Evolutionary conservation across 2,329 filamentous ascomycete species (phyloP).

Genomic region (Truncatella angustata): DNA sequence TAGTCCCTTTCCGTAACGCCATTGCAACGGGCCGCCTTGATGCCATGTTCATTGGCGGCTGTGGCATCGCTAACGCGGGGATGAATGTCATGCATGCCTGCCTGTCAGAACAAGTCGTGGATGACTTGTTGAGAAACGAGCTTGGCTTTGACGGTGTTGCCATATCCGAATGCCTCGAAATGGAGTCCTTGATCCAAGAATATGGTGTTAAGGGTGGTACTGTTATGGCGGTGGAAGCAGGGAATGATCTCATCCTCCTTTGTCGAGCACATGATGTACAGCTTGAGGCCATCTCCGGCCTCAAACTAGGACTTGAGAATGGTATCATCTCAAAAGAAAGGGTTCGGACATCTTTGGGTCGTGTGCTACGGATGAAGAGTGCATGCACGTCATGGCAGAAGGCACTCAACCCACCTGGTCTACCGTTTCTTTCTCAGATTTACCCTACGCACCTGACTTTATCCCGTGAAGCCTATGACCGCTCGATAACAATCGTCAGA

Average conservation of each 20-base stretch:
- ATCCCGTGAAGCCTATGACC: conserved; percentile 84
- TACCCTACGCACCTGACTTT: conserved; percentile 80
- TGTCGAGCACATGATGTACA: conserved; percentile 87
- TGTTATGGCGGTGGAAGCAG: conserved; percentile 95
- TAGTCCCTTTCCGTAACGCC: conserved; percentile 89
- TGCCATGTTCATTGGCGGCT: conserved; percentile 94
- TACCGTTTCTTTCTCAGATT: conserved; percentile 72
- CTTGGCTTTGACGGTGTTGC: conserved; percentile 89
- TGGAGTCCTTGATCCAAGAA: conserved; percentile 93
- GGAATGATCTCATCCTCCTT: conserved; percentile 86
- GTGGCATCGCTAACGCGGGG: conserved; percentile 85
- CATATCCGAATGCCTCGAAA: conserved; percentile 92
- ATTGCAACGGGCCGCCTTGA: conserved; percentile 79
- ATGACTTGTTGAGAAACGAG: conserved; percentile 83
- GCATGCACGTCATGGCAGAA: conserved; percentile 88
- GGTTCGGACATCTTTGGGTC: conserved; percentile 74
- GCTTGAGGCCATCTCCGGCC: conserved; percentile 84
- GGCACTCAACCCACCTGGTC: conserved; percentile 82
- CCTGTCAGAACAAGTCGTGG: conserved; percentile 87
- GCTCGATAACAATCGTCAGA: conserved; percentile 87
- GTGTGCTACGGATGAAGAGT: conserved; percentile 78
- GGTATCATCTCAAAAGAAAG: conserved; percentile 80
- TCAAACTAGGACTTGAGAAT: conserved; percentile 87
- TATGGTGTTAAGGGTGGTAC: conserved; percentile 96
- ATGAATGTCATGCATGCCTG: conserved; percentile 97